These are phyloP conservation scores for Cytospora schulzeri DNA, from an alignment of 2,329 filamentous ascomycete species.

Conservation along the genomic window DNA sequence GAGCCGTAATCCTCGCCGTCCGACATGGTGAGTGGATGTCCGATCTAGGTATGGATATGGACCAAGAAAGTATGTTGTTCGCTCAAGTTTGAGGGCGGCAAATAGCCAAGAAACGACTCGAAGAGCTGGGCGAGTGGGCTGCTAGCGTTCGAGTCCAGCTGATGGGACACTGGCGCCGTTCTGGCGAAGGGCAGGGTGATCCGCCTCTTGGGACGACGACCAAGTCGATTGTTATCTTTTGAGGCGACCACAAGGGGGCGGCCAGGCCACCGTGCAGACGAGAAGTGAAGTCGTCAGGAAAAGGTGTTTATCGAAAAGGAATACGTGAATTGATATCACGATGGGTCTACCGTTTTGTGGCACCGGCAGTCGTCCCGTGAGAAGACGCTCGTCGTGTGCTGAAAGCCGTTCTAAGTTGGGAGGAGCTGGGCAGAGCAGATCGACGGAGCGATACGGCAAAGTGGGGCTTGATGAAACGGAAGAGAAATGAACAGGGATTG, in stretches of 20 bases:
- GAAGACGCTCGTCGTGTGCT: constrained; percentile 14
- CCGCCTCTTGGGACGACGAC: constrained; percentile 9
- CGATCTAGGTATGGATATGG: not conserved
- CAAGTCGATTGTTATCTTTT: constrained; percentile 5
- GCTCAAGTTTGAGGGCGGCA: not conserved
- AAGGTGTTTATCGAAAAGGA: constrained; percentile 5
- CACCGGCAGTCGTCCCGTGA: constrained; percentile 24
- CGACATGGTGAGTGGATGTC: constrained; percentile 33
- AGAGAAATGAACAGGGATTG: not conserved
- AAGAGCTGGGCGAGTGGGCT: not conserved
- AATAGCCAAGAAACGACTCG: not conserved
- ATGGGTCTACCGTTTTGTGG: constrained; percentile 27
- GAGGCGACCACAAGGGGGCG: constrained; percentile 5
- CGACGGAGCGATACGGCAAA: constrained; percentile 18
- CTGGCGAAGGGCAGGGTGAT: constrained; percentile 5
- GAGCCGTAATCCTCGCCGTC: constrained; percentile 37
- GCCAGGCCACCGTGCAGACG: constrained; percentile 18
- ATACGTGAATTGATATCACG: constrained; percentile 13
- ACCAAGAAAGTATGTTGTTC: not conserved
- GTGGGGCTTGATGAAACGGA: constrained; percentile 20
- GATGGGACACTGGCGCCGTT: not conserved
- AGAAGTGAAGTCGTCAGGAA: constrained; percentile 16
- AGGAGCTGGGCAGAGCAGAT: constrained; percentile 1
- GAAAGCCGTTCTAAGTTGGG: constrained; percentile 12
- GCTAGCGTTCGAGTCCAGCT: not conserved